A percentile compares a stretch with the other conserved stretches of the same genome.
These are phyloP conservation scores for Flammula alnicola DNA, from an alignment of 1,284 basidiomycete species.

Conservation along the genomic window DNA sequence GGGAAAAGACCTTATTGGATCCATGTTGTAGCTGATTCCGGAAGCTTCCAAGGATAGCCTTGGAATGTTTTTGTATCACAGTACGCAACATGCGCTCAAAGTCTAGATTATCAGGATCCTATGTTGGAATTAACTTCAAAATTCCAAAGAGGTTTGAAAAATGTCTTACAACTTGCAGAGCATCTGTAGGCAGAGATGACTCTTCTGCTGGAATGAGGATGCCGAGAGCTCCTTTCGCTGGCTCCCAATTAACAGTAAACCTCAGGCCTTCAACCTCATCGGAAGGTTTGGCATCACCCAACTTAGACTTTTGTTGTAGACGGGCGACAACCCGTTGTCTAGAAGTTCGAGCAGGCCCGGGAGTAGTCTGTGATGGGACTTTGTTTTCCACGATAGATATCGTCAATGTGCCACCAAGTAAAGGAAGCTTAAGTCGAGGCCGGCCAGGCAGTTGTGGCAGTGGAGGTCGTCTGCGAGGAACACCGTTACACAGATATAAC, in stretches of 20 bases:
- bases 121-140: not conserved
- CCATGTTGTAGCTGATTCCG: constrained; percentile 56
- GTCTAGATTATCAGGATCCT: constrained; percentile 73
- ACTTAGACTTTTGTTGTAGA: constrained; percentile 64
- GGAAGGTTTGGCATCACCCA: constrained; percentile 56
- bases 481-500: not conserved
- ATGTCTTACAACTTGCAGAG: constrained; percentile 51
- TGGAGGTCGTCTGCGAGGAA: constrained; percentile 48
- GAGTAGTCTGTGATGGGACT: constrained; percentile 38
- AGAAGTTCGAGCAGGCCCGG: constrained; percentile 51
- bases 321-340: constrained; percentile 59
- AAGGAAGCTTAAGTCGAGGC: constrained; percentile 48
- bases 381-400: constrained; percentile 48
- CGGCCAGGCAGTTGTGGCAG: constrained; percentile 40
- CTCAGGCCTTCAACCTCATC: constrained; percentile 73
- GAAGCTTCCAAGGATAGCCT: constrained; percentile 59
- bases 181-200: constrained; percentile 38
- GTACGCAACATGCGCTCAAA: constrained; percentile 66
- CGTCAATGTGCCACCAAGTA: constrained; percentile 55
- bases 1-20: constrained; percentile 60
- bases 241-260: constrained; percentile 69
- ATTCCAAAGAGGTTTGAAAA: not conserved
- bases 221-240: constrained; percentile 62
- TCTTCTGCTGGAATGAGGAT: constrained; percentile 52
- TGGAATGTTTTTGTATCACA: constrained; percentile 65